Evolutionary conservation across 768 basidiomycete species (phyloP), one percentile per base, ranked within the genome.

Genomic region (Psilocybe cubensis): DNA sequence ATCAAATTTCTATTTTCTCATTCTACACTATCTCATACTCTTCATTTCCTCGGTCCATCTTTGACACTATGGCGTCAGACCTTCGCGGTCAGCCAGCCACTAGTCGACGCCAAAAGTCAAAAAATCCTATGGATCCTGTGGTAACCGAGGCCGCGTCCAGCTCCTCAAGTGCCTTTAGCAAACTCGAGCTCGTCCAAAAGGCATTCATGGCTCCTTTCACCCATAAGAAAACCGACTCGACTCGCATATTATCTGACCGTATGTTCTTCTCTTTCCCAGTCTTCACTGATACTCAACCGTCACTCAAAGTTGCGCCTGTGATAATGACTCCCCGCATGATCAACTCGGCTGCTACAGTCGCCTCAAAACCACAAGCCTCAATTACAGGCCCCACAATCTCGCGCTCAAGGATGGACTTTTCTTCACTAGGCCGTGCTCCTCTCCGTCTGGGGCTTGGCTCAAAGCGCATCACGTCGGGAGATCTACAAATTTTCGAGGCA

Each of bases 321-420:
- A 91, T 95, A 64, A 92, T 95, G 91, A 94, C 92, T 2, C 92
- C 93, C 21, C 80, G 86, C 54, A 88, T 94, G 84, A 83, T 93
- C 59, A 84, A 81, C 57, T 83, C 85, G 20, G 82, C 89, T 6
- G 80, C 89, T 2, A 86, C 86, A n/a, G 83, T 84, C 3, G 83
- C 86, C n/a, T 80, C 86, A 24, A 75, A 82, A 40, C 71, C 76
- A 42, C 74, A 70, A 42, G 64, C 67, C 17, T 74, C 74, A 27
- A 62, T 79, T 35, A 64, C 65, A 14, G 68, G 56, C 42, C 62
- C 74, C n/a, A 68, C 64, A 38, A 57, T 72, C 28, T 68, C 79
- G 10, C 70, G 71, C 27, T 72, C 79, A 35, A 77, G 73, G 54
- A 66, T 91, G 66, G 86, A 87, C 71, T 94, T 94, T 72, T 84